Conservation (phyloP, 805 yeast genomes). For the Kluyveromyces dobzhanskii region DNA sequence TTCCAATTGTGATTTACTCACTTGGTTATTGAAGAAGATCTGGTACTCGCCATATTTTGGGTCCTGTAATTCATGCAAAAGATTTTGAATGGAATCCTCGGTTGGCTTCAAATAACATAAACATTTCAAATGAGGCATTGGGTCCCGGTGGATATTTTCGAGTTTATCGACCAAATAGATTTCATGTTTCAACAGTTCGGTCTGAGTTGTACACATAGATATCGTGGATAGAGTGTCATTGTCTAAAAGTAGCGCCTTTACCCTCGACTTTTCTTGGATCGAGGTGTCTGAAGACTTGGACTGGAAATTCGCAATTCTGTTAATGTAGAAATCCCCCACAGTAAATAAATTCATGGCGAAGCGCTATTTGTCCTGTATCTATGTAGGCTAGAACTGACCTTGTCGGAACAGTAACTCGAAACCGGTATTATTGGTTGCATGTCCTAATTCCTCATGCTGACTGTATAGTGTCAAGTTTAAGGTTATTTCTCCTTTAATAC, state of each 20-base stretch:
- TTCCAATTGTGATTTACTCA: conserved; percentile 73
- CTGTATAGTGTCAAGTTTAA: too few species aligned
- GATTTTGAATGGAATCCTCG: conserved; percentile 47
- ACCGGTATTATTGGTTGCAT: background rate
- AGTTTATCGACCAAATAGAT: conserved; percentile 73
- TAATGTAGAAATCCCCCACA: conserved; percentile 38
- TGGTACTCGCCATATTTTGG: conserved; percentile 80
- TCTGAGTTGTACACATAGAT: conserved; percentile 85
- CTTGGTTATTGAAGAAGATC: conserved; percentile 66
- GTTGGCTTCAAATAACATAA: conserved; percentile 71
- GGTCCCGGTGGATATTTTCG: conserved; percentile 53
- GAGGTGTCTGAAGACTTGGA: conserved; percentile 13
- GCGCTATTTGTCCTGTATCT: background rate
- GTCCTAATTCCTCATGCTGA: too few species aligned
- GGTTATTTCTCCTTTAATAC: too few species aligned
- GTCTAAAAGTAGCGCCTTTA: conserved; percentile 75
- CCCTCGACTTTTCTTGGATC: conserved; percentile 29
- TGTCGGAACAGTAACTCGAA: too few species aligned
- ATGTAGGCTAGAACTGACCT: too few species aligned
- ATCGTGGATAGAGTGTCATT: conserved; percentile 70
- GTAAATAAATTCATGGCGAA: conserved; percentile 38
- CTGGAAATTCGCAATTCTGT: conserved; percentile 30
- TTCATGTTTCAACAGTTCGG: conserved; percentile 71
- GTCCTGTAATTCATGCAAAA: conserved; percentile 58
- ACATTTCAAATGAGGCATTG: conserved; percentile 74